A percentile compares a stretch with the other conserved stretches of the same genome.
phyloP scores from a whole-genome alignment of 176 grass and related monocot genomes.

The Cenchrus americanus region DNA sequence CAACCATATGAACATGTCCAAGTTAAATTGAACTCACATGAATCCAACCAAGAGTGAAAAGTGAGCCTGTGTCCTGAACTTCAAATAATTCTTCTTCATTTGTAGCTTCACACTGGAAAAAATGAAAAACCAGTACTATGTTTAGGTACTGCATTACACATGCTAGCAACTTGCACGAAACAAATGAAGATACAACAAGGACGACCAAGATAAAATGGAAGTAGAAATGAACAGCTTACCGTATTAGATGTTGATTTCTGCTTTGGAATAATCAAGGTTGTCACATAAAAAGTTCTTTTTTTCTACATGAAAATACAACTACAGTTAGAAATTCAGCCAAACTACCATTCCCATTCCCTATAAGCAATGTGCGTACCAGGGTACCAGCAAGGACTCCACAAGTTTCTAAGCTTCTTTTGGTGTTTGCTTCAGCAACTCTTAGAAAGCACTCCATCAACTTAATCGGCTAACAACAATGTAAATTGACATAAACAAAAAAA shows the following conservation, averaged over 20 bases:
- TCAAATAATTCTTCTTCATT: slow-evolving; percentile 99
- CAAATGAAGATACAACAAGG: slow-evolving; percentile 10
- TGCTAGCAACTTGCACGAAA: not conserved
- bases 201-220: slow-evolving; percentile 14
- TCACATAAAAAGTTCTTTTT: slow-evolving; percentile 93
- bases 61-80: slow-evolving; percentile 87
- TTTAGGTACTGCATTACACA: slow-evolving; percentile 7
- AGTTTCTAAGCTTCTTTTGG: slow-evolving; percentile 91
- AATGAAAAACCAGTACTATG: slow-evolving; percentile 10
- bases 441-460: slow-evolving; percentile 98
- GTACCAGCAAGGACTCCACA: slow-evolving; percentile 98
- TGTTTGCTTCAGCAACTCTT: slow-evolving; percentile 92
- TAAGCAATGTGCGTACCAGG: slow-evolving; percentile 62
- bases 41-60: slow-evolving; percentile 99
- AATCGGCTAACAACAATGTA: slow-evolving; percentile 69
- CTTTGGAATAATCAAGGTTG: slow-evolving; percentile 95
- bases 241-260: slow-evolving; percentile 97
- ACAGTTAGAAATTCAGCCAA: slow-evolving; percentile 45
- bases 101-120: slow-evolving; percentile 91
- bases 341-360: slow-evolving; percentile 23
- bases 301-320: slow-evolving; percentile 70
- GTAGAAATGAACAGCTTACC: slow-evolving; percentile 55
- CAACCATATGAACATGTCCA: slow-evolving; percentile 31
- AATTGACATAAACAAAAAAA: slow-evolving; percentile 35
- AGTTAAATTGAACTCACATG: slow-evolving; percentile 80